phyloP scores from a whole-genome alignment of 2,329 filamentous ascomycete genomes.

The Curvularia lunata region DNA sequence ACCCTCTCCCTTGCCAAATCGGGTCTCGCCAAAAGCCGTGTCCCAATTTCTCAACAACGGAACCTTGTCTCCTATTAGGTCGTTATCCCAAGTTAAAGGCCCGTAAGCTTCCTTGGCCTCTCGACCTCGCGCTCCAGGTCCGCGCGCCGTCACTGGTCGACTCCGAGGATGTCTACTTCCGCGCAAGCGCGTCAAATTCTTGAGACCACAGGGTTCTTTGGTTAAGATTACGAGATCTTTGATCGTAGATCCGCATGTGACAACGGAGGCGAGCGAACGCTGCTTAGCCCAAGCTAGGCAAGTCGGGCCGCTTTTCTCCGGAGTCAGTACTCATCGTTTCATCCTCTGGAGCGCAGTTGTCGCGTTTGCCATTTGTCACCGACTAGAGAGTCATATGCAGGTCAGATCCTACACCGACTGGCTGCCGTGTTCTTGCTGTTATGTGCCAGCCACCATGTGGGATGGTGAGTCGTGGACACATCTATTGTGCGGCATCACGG shows the following conservation, averaged over 20 bases:
- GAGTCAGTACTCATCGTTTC: constrained; percentile 3
- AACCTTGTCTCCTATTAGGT: constrained; percentile 4
- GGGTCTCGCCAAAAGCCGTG: constrained; percentile 7
- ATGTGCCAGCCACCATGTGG: not conserved
- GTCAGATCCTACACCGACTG: not conserved
- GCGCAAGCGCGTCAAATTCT: constrained; percentile 8
- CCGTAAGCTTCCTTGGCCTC: constrained; percentile 5
- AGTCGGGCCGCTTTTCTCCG: constrained; percentile 31
- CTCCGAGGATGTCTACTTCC: not conserved
- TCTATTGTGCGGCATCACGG: not conserved
- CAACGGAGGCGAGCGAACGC: constrained; percentile 10
- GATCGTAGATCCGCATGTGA: constrained; percentile 32
- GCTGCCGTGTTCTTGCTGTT: not conserved
- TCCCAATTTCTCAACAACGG: constrained; percentile 20
- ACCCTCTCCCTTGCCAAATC: constrained; percentile 5
- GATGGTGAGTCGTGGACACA: no score
- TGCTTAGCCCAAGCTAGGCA: constrained; percentile 12
- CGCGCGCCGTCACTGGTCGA: constrained; percentile 13
- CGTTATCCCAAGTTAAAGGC: constrained; percentile 8
- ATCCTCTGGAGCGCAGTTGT: not conserved
- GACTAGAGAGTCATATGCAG: not conserved
- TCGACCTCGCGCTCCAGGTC: constrained; percentile 3
- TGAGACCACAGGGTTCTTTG: constrained; percentile 18
- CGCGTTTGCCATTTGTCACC: not conserved
- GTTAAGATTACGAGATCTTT: constrained; percentile 35